phyloP scores from a whole-genome alignment of 1,284 basidiomycete genomes.

The Trichosporon sp. region DNA sequence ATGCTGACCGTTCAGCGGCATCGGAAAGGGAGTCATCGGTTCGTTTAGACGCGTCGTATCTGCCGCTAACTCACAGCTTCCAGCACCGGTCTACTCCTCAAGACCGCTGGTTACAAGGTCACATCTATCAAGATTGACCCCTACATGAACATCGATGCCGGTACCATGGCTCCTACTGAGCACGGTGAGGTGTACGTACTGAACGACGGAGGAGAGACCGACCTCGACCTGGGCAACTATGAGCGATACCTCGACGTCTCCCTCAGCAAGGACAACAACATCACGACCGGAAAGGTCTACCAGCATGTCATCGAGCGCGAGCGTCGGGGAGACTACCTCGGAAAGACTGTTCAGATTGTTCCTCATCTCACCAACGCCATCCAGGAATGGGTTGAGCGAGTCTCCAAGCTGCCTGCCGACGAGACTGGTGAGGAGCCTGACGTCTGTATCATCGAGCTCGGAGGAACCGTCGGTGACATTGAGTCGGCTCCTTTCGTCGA shows the following conservation, averaged over 20 bases:
- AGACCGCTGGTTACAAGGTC: conserved; percentile 91
- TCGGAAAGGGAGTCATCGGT: not conserved
- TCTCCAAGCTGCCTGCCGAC: conserved; percentile 88
- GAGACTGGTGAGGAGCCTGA: conserved; percentile 90
- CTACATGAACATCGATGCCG: conserved; percentile 99
- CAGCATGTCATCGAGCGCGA: conserved; percentile 95
- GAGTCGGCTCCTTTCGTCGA: conserved; percentile 97
- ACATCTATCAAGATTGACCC: conserved; percentile 99
- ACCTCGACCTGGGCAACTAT: conserved; percentile 96
- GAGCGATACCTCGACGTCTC: conserved; percentile 96
- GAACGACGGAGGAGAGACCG: conserved; percentile 97
- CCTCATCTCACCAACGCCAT: conserved; percentile 96
- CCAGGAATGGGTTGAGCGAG: conserved; percentile 97
- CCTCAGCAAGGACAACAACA: conserved; percentile 90
- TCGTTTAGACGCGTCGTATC: not conserved
- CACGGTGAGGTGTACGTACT: conserved; percentile 99
- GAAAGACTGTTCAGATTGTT: conserved; percentile 96
- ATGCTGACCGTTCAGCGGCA: not conserved
- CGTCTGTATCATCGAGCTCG: conserved; percentile 97
- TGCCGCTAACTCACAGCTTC: conserved; percentile 62
- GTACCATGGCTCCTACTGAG: conserved; percentile 97
- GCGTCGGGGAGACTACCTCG: conserved; percentile 93
- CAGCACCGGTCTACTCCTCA: conserved; percentile 90
- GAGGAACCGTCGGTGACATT: conserved; percentile 93
- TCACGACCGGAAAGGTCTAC: conserved; percentile 98